phyloP scores from a whole-genome alignment of 331 rosid genomes.

The Erythrophleum ivorense region DNA sequence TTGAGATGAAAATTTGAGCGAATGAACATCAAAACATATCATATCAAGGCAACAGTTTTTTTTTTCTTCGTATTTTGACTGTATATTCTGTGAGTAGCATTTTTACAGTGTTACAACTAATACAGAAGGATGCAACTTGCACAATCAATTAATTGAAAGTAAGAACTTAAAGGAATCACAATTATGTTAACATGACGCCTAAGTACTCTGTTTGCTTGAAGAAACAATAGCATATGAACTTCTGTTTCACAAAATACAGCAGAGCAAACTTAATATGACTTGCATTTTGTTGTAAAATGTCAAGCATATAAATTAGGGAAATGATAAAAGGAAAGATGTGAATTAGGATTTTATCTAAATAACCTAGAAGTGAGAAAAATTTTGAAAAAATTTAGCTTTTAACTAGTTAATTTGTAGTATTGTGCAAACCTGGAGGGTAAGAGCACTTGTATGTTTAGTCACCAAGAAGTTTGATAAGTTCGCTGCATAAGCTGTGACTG shows the following conservation, averaged over 20 bases:
- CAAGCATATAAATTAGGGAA: not conserved
- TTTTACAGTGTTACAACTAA: not conserved
- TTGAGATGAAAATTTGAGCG: not conserved
- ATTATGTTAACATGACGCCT: not conserved
- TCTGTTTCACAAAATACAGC: not conserved
- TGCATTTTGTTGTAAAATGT: not conserved
- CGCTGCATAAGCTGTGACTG: conserved; percentile 81
- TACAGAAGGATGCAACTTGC: conserved; percentile 3
- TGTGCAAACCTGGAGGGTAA: conserved; percentile 85
- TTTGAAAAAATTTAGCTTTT: not conserved
- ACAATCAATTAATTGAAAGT: not conserved
- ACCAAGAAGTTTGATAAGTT: conserved; percentile 96
- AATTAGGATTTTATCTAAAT: not conserved
- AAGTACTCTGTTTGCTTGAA: not conserved
- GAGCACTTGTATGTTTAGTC: conserved; percentile 90
- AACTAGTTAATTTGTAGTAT: conserved; percentile 14
- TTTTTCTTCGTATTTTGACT: not conserved
- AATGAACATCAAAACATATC: conserved; percentile 8
- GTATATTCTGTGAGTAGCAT: not conserved
- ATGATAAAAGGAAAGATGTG: not conserved
- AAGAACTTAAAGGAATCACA: not conserved
- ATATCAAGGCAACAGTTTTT: not conserved
- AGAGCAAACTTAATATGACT: not conserved
- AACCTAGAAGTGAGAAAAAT: not conserved
- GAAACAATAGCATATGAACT: conserved; percentile 20